A percentile compares a stretch with the other conserved stretches of the same genome.
These are phyloP conservation scores for Diutina ranongensis DNA, from an alignment of 1,139 yeast genomes.

Conservation along the genomic window DNA sequence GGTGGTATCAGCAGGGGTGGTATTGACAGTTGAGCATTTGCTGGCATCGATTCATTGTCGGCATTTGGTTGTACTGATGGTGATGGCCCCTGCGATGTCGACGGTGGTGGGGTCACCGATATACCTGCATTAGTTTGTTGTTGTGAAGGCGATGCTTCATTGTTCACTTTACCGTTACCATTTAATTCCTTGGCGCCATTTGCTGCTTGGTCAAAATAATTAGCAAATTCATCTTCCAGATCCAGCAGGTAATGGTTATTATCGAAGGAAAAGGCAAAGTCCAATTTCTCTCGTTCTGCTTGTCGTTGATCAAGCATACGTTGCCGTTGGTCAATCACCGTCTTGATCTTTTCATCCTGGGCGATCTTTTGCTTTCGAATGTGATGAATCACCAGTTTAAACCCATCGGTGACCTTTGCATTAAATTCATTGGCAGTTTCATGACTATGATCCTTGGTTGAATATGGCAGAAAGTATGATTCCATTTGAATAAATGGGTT, in stretches of 20 bases:
- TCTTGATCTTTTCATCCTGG: background rate
- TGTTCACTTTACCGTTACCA: no score
- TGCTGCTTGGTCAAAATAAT: background rate
- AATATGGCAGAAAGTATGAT: conserved; percentile 27
- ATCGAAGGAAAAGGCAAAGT: background rate
- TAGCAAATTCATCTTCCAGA: conserved; percentile 4
- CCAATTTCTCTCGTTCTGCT: conserved; percentile 3
- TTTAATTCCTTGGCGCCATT: background rate
- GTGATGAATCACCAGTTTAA: background rate
- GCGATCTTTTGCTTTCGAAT: background rate
- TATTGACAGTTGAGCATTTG: background rate
- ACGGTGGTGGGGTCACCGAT: no score
- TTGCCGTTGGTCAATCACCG: background rate
- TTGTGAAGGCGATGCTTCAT: no score
- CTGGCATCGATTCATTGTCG: no score
- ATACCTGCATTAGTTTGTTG: no score
- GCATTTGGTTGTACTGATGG: no score
- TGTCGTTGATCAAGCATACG: background rate
- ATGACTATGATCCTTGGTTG: conserved; percentile 9
- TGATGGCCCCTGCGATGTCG: no score
- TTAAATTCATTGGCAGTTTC: background rate
- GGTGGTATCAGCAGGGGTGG: background rate
- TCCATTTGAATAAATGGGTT: conserved; percentile 39
- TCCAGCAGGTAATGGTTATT: conserved; percentile 1
- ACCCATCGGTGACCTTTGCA: background rate